Evolutionary conservation across 2,329 filamentous ascomycete genomes (phyloP).

Genomic region (Penicillium sp.): DNA sequence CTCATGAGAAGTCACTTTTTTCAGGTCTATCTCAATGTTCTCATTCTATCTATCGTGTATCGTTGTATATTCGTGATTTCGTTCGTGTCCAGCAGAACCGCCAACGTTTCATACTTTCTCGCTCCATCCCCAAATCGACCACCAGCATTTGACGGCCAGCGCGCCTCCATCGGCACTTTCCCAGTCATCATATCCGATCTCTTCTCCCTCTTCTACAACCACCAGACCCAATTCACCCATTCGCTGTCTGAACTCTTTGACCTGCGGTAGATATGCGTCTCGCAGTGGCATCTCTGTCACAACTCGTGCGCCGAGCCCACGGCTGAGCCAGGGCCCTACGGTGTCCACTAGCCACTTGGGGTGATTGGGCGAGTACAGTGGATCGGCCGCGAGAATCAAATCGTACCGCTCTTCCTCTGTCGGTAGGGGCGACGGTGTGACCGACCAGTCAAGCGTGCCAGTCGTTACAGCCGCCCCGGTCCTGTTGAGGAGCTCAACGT

Average conservation of each 20-base stretch:
- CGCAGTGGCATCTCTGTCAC: slow-evolving; percentile 81
- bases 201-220: slow-evolving; percentile 54
- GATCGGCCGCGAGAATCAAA: slow-evolving; percentile 81
- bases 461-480: slow-evolving; percentile 61
- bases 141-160: slow-evolving; percentile 50
- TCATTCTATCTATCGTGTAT: slow-evolving; percentile 29
- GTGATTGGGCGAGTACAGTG: slow-evolving; percentile 83
- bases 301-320: slow-evolving; percentile 60
- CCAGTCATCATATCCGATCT: slow-evolving; percentile 53
- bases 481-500: slow-evolving; percentile 57
- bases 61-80: slow-evolving; percentile 34
- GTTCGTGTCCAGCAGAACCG: slow-evolving; percentile 11
- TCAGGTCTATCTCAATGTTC: not conserved
- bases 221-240: slow-evolving; percentile 60
- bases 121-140: slow-evolving; percentile 50
- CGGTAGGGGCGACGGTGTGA: slow-evolving; percentile 31
- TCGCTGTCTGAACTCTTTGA: slow-evolving; percentile 61
- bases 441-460: slow-evolving; percentile 72
- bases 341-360: slow-evolving; percentile 72
- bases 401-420: slow-evolving; percentile 46
- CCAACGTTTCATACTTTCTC: slow-evolving; percentile 33
- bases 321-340: slow-evolving; percentile 67
- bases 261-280: slow-evolving; percentile 65
- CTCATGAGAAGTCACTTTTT: too few species aligned
- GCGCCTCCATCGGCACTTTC: slow-evolving; percentile 44